Evolutionary conservation across 371 early-diverging fungal species (phyloP).

Genomic region (Catenaria anguillulae): DNA sequence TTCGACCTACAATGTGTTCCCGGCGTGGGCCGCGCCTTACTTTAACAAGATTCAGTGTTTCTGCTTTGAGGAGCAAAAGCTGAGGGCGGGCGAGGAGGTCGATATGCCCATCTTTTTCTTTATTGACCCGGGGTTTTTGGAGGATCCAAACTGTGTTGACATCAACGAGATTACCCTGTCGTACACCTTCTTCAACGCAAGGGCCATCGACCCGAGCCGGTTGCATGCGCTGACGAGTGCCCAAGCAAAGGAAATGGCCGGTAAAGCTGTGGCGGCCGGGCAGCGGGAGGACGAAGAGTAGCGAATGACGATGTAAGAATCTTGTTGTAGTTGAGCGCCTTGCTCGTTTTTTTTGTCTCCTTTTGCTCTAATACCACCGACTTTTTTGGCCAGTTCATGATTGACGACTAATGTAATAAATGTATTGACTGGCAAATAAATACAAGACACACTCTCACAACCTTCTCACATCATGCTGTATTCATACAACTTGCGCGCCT

Average conservation of each 20-base stretch:
- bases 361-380: too few relatives aligned
- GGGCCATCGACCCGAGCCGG: not conserved
- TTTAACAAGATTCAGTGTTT: slow-evolving; percentile 99
- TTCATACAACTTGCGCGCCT: not conserved
- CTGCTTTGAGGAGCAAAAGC: slow-evolving; percentile 95
- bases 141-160: slow-evolving; percentile 91
- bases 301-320: too few relatives aligned
- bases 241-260: not conserved
- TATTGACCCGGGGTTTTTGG: slow-evolving; percentile 89
- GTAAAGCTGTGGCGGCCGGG: too few relatives aligned
- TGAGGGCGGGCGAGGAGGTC: slow-evolving; percentile 79
- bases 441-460: too few relatives aligned
- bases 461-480: not conserved
- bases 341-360: too few relatives aligned
- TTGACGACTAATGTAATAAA: too few relatives aligned
- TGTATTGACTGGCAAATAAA: too few relatives aligned
- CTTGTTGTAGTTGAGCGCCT: too few relatives aligned
- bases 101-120: slow-evolving; percentile 99
- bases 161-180: slow-evolving; percentile 81
- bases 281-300: too few relatives aligned
- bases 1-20: slow-evolving; percentile 91
- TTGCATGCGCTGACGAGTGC: not conserved
- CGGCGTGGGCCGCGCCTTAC: slow-evolving; percentile 76
- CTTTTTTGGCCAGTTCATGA: too few relatives aligned
- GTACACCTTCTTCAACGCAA: slow-evolving; percentile 83